These are phyloP conservation scores for Rhizopogon rudus DNA, from an alignment of 768 basidiomycete species.

Conservation along the genomic window DNA sequence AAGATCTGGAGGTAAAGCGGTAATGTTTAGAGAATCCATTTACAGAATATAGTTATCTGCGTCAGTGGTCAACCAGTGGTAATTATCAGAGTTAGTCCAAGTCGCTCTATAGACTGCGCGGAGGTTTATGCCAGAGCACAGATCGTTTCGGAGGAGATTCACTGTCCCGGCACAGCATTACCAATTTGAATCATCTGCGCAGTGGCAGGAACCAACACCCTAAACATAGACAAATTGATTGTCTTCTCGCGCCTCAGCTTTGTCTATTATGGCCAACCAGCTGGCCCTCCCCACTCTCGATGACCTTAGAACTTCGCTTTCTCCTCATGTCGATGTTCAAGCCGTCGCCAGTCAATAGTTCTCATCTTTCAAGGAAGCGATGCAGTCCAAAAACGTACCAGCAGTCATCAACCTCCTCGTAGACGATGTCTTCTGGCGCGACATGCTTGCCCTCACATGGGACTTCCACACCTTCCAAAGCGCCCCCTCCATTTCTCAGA, in stretches of 20 bases:
- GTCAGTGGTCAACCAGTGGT: too few relatives aligned
- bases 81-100: too few relatives aligned
- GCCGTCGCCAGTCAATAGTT: conserved; percentile 39
- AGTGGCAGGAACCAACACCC: too few relatives aligned
- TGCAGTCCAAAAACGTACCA: conserved; percentile 29
- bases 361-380: conserved; percentile 28
- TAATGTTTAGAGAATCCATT: conserved; percentile 1
- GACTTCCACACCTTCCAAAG: conserved; percentile 55
- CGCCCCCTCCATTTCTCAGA: conserved; percentile 32
- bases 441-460: conserved; percentile 61
- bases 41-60: too few relatives aligned
- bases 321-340: conserved; percentile 30
- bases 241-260: neutral
- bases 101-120: too few relatives aligned
- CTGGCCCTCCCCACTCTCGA: conserved; percentile 18
- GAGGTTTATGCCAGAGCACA: too few relatives aligned
- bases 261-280: neutral
- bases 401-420: conserved; percentile 30
- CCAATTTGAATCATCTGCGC: too few relatives aligned
- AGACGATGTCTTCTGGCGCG: conserved; percentile 47
- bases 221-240: too few relatives aligned
- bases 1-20: conserved; percentile 49
- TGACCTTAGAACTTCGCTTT: conserved; percentile 17
- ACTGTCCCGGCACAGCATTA: too few relatives aligned
- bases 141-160: too few relatives aligned